Evolutionary conservation across 1,139 yeast genomes (phyloP), one percentile per base, ranked within the genome.

Genomic region (Waltiozyma sp.): DNA sequence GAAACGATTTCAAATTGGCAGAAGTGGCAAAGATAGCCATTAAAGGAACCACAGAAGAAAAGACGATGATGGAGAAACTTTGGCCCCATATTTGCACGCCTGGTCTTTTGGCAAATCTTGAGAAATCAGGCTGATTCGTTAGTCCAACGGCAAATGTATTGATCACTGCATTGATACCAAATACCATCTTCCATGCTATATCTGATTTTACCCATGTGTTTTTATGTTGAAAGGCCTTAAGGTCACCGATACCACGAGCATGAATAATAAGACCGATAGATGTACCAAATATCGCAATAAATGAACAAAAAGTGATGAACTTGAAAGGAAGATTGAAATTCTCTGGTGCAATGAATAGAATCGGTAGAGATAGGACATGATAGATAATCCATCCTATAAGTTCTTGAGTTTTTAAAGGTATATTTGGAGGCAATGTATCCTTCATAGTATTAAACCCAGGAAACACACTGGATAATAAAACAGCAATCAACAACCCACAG

Each of bases 61-160:
- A 50, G 1, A 62, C 15, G 26, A 56, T 41, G 38, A 60, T 55
- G 14, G 64, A 52, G 14, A 64, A 45, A 41, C 57, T 42, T 45
- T 58, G 53, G 44, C 66, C 62, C 57, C 57, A 49, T 28, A 51
- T 38, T 15, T 56, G 57, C 38, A 56, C 51, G 42, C 56, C 58
- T 38, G 55, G 57, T 42, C 53, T 53, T 19, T 47, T 48, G 13
- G 65, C 64, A 55, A 69, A 71, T 47, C 76, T 56, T 13, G 74
- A 60, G 49, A 60, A 71, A 52, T 71, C 76, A 34, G 70, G 60
- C 47, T 68, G 72, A 49, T 54, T 53, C 15, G 58, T 57, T 35
- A 59, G 48, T 18, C 62, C 60, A 34, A 54, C 63, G 1, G 56
- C 54, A 49, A 62, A 58, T 26, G 59, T 55, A 47, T 64, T 66